Conservation (phyloP, 2,329 filamentous ascomycete species). For the Aureobasidium sp. region DNA sequence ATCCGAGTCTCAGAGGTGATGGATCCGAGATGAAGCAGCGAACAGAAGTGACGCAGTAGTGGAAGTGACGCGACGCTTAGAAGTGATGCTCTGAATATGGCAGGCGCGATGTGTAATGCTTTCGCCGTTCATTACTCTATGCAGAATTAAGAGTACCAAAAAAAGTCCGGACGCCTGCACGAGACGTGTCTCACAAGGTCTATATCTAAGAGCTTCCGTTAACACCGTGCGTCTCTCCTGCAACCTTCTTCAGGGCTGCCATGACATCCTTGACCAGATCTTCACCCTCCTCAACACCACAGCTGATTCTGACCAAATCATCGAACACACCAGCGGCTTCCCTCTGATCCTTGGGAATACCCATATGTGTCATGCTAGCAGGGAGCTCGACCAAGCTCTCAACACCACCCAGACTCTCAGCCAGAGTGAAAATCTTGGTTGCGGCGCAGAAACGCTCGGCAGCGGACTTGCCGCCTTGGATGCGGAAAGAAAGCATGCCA, state of each 20-base stretch:
- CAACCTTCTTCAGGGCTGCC: conserved; percentile 73
- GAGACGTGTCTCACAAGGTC: not conserved
- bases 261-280: conserved; percentile 78
- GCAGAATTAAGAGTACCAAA: not conserved
- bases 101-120: not conserved
- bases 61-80: not conserved
- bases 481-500: conserved; percentile 95
- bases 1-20: too few species aligned
- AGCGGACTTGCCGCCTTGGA: conserved; percentile 75
- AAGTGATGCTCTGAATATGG: not conserved
- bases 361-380: conserved; percentile 93
- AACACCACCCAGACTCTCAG: conserved; percentile 85
- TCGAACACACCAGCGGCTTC: conserved; percentile 93
- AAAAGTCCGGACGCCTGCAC: not conserved
- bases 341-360: conserved; percentile 82
- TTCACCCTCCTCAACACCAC: conserved; percentile 82
- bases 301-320: conserved; percentile 87
- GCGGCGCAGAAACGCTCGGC: conserved; percentile 88
- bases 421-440: conserved; percentile 85
- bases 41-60: not conserved
- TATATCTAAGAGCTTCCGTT: conserved; percentile 16
- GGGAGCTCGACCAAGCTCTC: conserved; percentile 90
- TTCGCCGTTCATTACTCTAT: not conserved
- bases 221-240: conserved; percentile 42
- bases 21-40: not conserved